phyloP scores from a whole-genome alignment of 805 yeast species.

The Wickerhamiella sergipiensis region DNA sequence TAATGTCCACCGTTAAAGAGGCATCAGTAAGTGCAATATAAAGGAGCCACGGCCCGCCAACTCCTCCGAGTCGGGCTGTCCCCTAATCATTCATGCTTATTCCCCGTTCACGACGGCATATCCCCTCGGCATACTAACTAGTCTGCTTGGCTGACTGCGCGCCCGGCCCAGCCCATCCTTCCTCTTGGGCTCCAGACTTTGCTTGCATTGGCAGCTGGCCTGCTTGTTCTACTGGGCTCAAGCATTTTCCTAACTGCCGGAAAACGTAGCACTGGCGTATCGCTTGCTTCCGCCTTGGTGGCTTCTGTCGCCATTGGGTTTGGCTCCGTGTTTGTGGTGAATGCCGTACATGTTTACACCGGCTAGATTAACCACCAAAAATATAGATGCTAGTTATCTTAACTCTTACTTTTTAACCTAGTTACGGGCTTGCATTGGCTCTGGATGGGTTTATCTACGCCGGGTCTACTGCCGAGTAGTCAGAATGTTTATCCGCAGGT shows the following conservation, averaged over 20 bases:
- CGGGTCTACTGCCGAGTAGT: too few species aligned
- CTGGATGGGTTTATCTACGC: too few species aligned
- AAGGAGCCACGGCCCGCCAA: too few species aligned
- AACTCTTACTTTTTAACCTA: too few species aligned
- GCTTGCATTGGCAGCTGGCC: conserved; percentile 11
- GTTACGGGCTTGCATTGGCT: too few species aligned
- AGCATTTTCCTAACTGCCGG: conserved; percentile 16
- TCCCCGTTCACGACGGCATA: too few species aligned
- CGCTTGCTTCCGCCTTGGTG: conserved; percentile 19
- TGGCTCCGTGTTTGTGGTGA: conserved; percentile 29
- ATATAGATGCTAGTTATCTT: too few species aligned
- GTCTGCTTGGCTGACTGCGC: conserved; percentile 1
- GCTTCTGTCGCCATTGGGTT: conserved; percentile 27
- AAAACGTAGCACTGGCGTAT: conserved; percentile 14
- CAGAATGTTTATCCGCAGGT: background rate
- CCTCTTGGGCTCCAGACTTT: conserved; percentile 17
- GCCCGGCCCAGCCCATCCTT: conserved; percentile 15
- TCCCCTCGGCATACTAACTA: too few species aligned
- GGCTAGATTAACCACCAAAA: too few species aligned
- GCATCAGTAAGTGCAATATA: background rate
- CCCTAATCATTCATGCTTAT: too few species aligned
- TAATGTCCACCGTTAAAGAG: background rate
- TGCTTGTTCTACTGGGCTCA: conserved; percentile 14
- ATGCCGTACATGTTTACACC: conserved; percentile 36
- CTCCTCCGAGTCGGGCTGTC: too few species aligned